Conservation (phyloP, 2,329 filamentous ascomycete genomes). For the Talaromyces sp. region DNA sequence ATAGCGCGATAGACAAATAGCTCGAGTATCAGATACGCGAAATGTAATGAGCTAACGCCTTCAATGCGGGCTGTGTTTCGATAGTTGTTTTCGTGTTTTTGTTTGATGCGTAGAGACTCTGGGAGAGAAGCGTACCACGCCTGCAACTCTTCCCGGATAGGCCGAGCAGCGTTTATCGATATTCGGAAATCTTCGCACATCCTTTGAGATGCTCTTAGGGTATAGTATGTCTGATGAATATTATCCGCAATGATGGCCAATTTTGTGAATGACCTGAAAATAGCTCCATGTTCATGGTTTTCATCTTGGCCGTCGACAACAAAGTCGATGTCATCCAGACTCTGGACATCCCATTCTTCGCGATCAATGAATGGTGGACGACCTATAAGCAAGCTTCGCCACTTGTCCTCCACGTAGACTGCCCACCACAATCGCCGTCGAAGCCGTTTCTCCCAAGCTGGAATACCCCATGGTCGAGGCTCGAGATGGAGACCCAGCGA, state of each 20-base stretch:
- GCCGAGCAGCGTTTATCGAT: slow-evolving; percentile 31
- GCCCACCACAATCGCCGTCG: slow-evolving; percentile 44
- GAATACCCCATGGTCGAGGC: slow-evolving; percentile 39
- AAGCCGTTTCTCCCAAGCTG: slow-evolving; percentile 39
- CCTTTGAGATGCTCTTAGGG: slow-evolving; percentile 32
- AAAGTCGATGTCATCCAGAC: slow-evolving; percentile 34
- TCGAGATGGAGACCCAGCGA: slow-evolving; percentile 40
- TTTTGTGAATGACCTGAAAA: slow-evolving; percentile 30
- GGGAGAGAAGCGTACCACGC: slow-evolving; percentile 34
- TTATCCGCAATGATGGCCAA: slow-evolving; percentile 33
- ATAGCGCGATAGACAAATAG: slow-evolving; percentile 38
- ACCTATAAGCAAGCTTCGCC: slow-evolving; percentile 37
- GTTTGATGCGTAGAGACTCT: slow-evolving; percentile 29
- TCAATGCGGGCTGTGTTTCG: slow-evolving; percentile 8
- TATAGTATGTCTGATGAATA: slow-evolving; percentile 35
- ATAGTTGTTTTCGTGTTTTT: slow-evolving; percentile 23
- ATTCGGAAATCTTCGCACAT: slow-evolving; percentile 32
- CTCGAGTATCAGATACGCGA: slow-evolving; percentile 39
- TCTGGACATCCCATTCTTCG: slow-evolving; percentile 38
- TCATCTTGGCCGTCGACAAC: slow-evolving; percentile 18
- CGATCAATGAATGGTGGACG: slow-evolving; percentile 37
- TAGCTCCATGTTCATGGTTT: slow-evolving; percentile 22
- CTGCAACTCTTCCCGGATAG: slow-evolving; percentile 32
- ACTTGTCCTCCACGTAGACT: slow-evolving; percentile 42
- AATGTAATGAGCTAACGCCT: slow-evolving; percentile 27